phyloP scores from a whole-genome alignment of 2,329 filamentous ascomycete genomes.

The Xenosphaeropsis pyriputrescens region DNA sequence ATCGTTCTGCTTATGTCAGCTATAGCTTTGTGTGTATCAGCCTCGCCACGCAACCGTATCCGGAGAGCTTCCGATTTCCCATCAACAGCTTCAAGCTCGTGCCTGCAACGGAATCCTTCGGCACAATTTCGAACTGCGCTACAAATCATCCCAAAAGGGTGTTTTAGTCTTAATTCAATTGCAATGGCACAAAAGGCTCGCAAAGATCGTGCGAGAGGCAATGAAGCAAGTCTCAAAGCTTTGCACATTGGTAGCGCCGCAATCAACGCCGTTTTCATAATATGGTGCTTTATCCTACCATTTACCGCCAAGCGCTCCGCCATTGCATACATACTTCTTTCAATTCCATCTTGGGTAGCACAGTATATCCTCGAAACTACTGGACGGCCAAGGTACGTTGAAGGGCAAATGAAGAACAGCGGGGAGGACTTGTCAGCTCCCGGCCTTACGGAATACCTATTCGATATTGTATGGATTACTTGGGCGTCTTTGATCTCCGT shows the following conservation, averaged over 20 bases:
- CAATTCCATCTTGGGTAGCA: conserved; percentile 60
- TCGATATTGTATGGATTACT: conserved; percentile 91
- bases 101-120: too few species aligned
- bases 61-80: too few species aligned
- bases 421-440: conserved; percentile 81
- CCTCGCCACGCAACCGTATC: neutral
- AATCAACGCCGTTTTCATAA: conserved; percentile 61
- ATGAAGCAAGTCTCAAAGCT: conserved; percentile 61
- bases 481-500: conserved; percentile 66
- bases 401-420: conserved; percentile 44
- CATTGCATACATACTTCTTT: conserved; percentile 57
- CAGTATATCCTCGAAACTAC: conserved; percentile 77
- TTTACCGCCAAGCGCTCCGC: conserved; percentile 41
- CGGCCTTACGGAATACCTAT: conserved; percentile 95
- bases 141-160: too few species aligned
- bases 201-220: conserved; percentile 56
- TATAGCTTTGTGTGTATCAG: neutral
- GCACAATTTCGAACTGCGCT: too few species aligned
- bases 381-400: conserved; percentile 63
- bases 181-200: conserved; percentile 20
- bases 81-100: too few species aligned
- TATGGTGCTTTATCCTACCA: conserved; percentile 51
- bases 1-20: neutral
- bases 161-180: too few species aligned
- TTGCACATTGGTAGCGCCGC: conserved; percentile 64